Evolutionary conservation across 148 eudicot genomes (phyloP).

Genomic region (Chenopodium berlandieri): DNA sequence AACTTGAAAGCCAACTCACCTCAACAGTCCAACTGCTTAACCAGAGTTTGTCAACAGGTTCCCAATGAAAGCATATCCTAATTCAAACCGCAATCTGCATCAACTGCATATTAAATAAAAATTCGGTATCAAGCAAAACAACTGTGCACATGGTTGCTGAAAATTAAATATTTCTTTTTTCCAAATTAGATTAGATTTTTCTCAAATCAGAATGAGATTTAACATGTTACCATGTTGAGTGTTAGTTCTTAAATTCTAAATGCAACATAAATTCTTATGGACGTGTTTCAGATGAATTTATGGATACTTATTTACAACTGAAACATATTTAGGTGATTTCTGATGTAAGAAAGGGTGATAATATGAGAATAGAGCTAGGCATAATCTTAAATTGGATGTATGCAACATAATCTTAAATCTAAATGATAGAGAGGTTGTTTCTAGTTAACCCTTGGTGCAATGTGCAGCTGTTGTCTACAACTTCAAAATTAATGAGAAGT

Average conservation of each 20-base stretch:
- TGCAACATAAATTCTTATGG: neutral
- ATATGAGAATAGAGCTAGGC: neutral
- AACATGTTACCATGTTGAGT: neutral
- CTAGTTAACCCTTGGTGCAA: neutral
- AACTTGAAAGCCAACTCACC: slow-evolving; percentile 20
- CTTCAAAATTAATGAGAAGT: neutral
- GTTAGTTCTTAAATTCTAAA: neutral
- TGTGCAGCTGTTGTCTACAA: neutral
- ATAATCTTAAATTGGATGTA: neutral
- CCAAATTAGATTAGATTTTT: neutral
- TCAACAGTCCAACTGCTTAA: slow-evolving; percentile 18
- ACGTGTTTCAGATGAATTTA: neutral
- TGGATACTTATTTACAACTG: neutral
- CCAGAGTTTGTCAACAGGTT: slow-evolving; percentile 33
- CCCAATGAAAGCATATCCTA: slow-evolving; percentile 28
- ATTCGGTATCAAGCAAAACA: slow-evolving; percentile 17
- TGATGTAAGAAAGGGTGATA: neutral
- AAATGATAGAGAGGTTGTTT: neutral
- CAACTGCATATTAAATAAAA: slow-evolving; percentile 5
- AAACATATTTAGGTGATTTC: neutral
- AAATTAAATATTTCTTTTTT: neutral
- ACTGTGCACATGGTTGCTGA: slow-evolving; percentile 21
- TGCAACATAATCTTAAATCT: neutral
- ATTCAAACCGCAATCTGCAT: neutral
- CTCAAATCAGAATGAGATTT: neutral